These are phyloP conservation scores for Pholiota microspora DNA, from an alignment of 768 basidiomycete species.

Conservation along the genomic window DNA sequence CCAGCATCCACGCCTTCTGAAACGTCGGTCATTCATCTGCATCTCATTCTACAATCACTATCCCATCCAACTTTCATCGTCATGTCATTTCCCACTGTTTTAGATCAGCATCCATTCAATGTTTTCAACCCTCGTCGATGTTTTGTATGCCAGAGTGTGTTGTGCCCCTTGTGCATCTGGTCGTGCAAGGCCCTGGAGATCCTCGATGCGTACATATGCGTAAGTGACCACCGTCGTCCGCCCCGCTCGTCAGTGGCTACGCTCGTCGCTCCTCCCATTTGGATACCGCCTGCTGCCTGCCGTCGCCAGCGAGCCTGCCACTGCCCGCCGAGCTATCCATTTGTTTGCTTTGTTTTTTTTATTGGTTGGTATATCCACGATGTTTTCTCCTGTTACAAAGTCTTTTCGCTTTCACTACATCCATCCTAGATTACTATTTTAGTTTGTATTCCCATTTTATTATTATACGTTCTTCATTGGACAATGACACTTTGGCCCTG, in stretches of 20 bases:
- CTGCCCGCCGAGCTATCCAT: neutral
- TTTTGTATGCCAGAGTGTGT: no score
- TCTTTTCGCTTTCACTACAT: neutral
- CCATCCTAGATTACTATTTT: neutral
- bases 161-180: no score
- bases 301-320: neutral
- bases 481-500: no score
- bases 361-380: slow-evolving; percentile 6
- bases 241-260: neutral
- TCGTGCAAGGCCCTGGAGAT: no score
- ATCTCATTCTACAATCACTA: neutral
- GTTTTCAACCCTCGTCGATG: neutral
- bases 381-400: slow-evolving; percentile 9
- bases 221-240: neutral
- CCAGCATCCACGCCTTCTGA: neutral
- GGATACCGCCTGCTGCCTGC: no score
- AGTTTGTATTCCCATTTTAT: no score
- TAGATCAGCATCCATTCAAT: slow-evolving; percentile 7
- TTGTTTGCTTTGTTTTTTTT: slow-evolving; percentile 8
- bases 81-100: slow-evolving; percentile 5
- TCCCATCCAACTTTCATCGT: neutral
- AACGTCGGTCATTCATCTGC: neutral
- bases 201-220: no score
- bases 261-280: no score
- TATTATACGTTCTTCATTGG: neutral